A percentile compares a stretch with the other conserved stretches of the same genome.
These are phyloP conservation scores for Stephanocyclus meneghinianus DNA, from an alignment of 352 stramenopile genomes.

Conservation along the genomic window DNA sequence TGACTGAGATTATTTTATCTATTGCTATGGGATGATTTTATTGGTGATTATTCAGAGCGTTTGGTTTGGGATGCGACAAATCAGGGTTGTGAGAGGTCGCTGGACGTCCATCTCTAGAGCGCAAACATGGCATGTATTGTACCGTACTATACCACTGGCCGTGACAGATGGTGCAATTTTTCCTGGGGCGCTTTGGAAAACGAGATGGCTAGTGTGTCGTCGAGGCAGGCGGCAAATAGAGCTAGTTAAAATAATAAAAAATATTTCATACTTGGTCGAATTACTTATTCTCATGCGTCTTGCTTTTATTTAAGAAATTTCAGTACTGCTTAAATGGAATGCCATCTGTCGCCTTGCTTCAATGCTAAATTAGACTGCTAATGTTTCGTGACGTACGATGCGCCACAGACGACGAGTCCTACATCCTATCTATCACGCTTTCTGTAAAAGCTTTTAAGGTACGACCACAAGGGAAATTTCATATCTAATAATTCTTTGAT, in stretches of 20 bases:
- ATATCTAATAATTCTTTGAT: no score
- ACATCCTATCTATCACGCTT: no score
- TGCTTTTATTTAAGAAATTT: background rate
- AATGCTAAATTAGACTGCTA: background rate
- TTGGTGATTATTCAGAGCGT: background rate
- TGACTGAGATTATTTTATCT: background rate
- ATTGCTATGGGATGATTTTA: background rate
- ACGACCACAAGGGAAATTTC: no score
- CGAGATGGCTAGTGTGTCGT: background rate
- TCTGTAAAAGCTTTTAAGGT: no score
- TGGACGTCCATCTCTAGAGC: background rate
- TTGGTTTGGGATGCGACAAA: background rate
- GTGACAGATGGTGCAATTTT: background rate
- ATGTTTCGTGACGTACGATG: no score
- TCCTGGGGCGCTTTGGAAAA: background rate
- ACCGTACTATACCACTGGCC: background rate
- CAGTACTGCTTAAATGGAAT: background rate
- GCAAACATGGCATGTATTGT: background rate
- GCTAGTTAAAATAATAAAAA: background rate
- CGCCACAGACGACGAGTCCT: no score
- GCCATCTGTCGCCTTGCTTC: constrained; percentile 1
- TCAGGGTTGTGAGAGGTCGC: background rate
- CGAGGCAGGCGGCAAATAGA: background rate
- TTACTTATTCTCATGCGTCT: background rate
- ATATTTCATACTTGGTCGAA: background rate